phyloP scores from a whole-genome alignment of 106 monocot genomes.

The Dendrobium catenatum region DNA sequence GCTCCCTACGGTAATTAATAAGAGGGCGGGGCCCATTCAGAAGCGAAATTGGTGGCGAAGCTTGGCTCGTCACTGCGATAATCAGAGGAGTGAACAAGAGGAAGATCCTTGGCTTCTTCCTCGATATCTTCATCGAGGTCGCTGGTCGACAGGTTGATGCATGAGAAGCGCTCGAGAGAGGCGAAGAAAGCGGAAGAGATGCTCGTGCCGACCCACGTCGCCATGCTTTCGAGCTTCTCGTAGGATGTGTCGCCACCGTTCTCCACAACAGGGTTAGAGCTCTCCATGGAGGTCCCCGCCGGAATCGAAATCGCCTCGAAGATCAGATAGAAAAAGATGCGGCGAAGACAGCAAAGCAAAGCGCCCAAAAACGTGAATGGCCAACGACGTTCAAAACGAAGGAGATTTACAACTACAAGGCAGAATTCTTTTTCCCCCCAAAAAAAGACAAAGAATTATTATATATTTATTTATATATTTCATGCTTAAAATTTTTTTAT shows the following conservation, averaged over 20 bases:
- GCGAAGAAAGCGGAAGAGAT: slow-evolving; percentile 3
- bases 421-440: too few relatives aligned
- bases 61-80: neutral
- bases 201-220: slow-evolving; percentile 7
- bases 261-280: neutral
- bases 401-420: too few relatives aligned
- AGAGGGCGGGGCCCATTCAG: neutral
- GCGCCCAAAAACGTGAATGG: too few relatives aligned
- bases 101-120: slow-evolving; percentile 2
- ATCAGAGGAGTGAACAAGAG: neutral
- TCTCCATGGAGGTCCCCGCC: neutral
- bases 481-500: too few relatives aligned
- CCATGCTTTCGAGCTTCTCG: slow-evolving; percentile 8
- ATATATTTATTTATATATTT: too few relatives aligned
- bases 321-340: too few relatives aligned
- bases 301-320: neutral
- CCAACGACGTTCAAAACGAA: too few relatives aligned
- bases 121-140: slow-evolving; percentile 6
- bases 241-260: neutral
- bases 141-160: slow-evolving; percentile 5
- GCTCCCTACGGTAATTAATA: neutral
- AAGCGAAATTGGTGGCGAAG: neutral
- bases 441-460: too few relatives aligned
- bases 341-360: too few relatives aligned
- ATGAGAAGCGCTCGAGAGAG: slow-evolving; percentile 9